These are phyloP conservation scores for Coelastrella sp. DNA, from an alignment of 139 green algal species.

Conservation along the genomic window DNA sequence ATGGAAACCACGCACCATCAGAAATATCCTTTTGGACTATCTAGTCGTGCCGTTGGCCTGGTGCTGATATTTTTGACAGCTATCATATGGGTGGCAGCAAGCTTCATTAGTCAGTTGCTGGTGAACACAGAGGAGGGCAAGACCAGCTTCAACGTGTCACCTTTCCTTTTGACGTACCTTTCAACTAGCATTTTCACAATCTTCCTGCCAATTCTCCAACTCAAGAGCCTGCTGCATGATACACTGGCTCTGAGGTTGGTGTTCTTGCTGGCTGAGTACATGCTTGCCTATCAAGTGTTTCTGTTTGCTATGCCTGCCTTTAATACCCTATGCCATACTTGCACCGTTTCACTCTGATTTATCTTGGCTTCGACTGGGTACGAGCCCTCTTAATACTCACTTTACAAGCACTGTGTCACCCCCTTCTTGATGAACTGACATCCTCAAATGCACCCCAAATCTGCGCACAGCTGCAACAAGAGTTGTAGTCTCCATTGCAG, in stretches of 20 bases:
- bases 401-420: too few species aligned
- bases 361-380: too few species aligned
- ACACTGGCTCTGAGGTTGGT: slow-evolving; percentile 25
- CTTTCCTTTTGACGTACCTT: slow-evolving; percentile 90
- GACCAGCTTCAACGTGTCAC: slow-evolving; percentile 59
- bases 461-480: too few species aligned
- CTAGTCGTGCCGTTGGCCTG: slow-evolving; percentile 45
- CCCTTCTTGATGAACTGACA: too few species aligned
- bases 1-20: slow-evolving; percentile 2
- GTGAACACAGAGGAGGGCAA: slow-evolving; percentile 31
- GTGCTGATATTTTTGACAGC: slow-evolving; percentile 57
- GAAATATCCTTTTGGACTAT: neutral
- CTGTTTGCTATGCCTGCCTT: too few species aligned
- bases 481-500: too few species aligned
- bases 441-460: too few species aligned
- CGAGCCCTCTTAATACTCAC: too few species aligned
- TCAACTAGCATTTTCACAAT: slow-evolving; percentile 90
- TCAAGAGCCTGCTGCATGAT: slow-evolving; percentile 34
- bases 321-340: too few species aligned
- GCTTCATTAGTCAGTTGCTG: slow-evolving; percentile 66
- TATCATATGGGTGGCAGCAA: slow-evolving; percentile 82
- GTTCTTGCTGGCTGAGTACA: too few species aligned
- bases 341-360: too few species aligned
- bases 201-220: slow-evolving; percentile 78
- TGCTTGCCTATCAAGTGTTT: too few species aligned